Evolutionary conservation across 345 rosid genomes (phyloP).

Genomic region (Streptanthus diversifolius): DNA sequence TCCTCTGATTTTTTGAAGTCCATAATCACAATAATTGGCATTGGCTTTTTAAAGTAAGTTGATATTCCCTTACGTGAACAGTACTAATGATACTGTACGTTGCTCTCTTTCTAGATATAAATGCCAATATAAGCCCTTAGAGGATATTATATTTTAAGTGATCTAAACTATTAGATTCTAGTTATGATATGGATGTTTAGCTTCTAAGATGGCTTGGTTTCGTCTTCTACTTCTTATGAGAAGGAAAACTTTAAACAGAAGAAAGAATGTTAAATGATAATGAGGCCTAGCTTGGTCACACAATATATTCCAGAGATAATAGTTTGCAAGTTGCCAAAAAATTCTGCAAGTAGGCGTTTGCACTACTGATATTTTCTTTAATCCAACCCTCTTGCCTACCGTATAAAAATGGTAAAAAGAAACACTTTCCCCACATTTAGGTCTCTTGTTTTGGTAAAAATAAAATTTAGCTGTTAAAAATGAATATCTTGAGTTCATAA

Average conservation of each 20-base stretch:
- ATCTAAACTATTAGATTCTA: slow-evolving; percentile 4
- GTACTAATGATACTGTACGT: slow-evolving; percentile 8
- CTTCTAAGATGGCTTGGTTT: slow-evolving; percentile 24
- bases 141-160: not conserved
- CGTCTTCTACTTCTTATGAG: slow-evolving; percentile 34
- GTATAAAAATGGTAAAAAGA: not conserved
- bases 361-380: slow-evolving; percentile 31
- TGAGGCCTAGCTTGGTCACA: slow-evolving; percentile 40
- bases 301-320: slow-evolving; percentile 37
- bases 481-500: not conserved
- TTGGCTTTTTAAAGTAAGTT: slow-evolving; percentile 3
- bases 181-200: slow-evolving; percentile 8
- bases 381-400: not conserved
- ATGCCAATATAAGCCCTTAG: slow-evolving; percentile 19
- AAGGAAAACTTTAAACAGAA: slow-evolving; percentile 32
- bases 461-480: not conserved
- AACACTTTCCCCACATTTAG: not conserved
- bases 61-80: slow-evolving; percentile 14
- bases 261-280: slow-evolving; percentile 39
- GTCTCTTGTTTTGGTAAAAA: not conserved
- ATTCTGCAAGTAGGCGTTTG: slow-evolving; percentile 37
- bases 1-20: not conserved
- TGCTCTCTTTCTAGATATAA: slow-evolving; percentile 5
- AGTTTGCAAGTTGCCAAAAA: slow-evolving; percentile 53
- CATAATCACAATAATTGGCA: not conserved